These are phyloP conservation scores for Hirschioporus abietinus DNA, from an alignment of 768 basidiomycete species.

Conservation along the genomic window DNA sequence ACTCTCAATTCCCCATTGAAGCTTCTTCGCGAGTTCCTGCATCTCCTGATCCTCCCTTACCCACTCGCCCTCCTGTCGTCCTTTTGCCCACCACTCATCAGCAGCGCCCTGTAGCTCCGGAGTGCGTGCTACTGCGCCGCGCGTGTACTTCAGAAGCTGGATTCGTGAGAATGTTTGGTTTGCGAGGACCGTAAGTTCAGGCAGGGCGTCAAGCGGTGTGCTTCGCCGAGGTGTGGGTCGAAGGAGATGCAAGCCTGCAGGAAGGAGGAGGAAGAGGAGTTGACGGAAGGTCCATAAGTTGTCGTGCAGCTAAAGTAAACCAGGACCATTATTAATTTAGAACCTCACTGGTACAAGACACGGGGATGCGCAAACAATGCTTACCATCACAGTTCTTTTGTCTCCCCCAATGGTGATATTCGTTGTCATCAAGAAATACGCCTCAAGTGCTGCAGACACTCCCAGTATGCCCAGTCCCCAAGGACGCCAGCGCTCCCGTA, in stretches of 20 bases:
- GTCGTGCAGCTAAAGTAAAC: slow-evolving; percentile 57
- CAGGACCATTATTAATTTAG: background rate
- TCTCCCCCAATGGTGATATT: slow-evolving; percentile 41
- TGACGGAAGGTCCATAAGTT: slow-evolving; percentile 48
- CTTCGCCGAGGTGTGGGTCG: slow-evolving; percentile 29
- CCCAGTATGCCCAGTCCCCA: slow-evolving; percentile 44
- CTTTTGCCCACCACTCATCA: slow-evolving; percentile 50
- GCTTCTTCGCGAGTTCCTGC: slow-evolving; percentile 37
- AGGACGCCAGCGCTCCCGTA: slow-evolving; percentile 39
- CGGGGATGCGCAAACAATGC: slow-evolving; percentile 9
- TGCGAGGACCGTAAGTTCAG: slow-evolving; percentile 22
- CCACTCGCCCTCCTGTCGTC: slow-evolving; percentile 46
- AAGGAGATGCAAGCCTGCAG: slow-evolving; percentile 40
- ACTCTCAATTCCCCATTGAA: slow-evolving; percentile 38
- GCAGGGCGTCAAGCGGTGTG: slow-evolving; percentile 24
- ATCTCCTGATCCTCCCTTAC: slow-evolving; percentile 46
- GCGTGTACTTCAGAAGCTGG: slow-evolving; percentile 51
- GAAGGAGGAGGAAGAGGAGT: slow-evolving; percentile 51
- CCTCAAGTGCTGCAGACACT: slow-evolving; percentile 45
- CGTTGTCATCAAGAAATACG: slow-evolving; percentile 45
- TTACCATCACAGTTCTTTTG: slow-evolving; percentile 36
- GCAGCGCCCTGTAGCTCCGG: slow-evolving; percentile 44
- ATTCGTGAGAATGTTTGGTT: slow-evolving; percentile 39
- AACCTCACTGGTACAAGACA: slow-evolving; percentile 1
- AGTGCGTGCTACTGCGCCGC: slow-evolving; percentile 51